A percentile compares a stretch with the other conserved stretches of the same genome.
Evolutionary conservation across 129 eudicot genomes (phyloP).

Genomic region (Heracleum sosnowskyi): DNA sequence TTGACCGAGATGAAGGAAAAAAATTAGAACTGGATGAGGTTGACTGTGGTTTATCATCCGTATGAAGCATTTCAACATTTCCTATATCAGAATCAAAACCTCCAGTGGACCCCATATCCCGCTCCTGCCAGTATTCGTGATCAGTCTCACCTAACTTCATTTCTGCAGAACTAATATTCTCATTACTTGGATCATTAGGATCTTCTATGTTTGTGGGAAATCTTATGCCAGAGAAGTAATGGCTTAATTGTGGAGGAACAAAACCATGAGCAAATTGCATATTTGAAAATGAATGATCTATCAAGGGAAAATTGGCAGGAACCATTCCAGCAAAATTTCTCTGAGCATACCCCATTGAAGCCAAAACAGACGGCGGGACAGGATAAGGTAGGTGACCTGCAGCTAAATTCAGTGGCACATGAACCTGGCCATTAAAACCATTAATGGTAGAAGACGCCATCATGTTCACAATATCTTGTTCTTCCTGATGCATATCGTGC

Average conservation of each 20-base stretch:
- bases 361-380: slow-evolving; percentile 51
- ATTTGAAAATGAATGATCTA: slow-evolving; percentile 51
- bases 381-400: slow-evolving; percentile 61
- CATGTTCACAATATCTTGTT: slow-evolving; percentile 82
- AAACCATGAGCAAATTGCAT: slow-evolving; percentile 77
- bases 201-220: slow-evolving; percentile 39
- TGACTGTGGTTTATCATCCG: slow-evolving; percentile 43
- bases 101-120: slow-evolving; percentile 30
- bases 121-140: slow-evolving; percentile 58
- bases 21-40: slow-evolving; percentile 33
- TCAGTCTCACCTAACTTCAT: slow-evolving; percentile 35
- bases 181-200: slow-evolving; percentile 32
- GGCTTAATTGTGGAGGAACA: slow-evolving; percentile 54
- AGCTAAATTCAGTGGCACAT: slow-evolving; percentile 46
- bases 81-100: slow-evolving; percentile 40
- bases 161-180: slow-evolving; percentile 29
- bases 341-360: slow-evolving; percentile 67
- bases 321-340: slow-evolving; percentile 52
- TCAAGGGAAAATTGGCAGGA: slow-evolving; percentile 55
- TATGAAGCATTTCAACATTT: slow-evolving; percentile 29
- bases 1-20: slow-evolving; percentile 48
- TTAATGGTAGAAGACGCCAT: slow-evolving; percentile 70
- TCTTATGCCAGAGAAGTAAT: slow-evolving; percentile 50
- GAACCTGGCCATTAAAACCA: slow-evolving; percentile 59
- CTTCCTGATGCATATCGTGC: slow-evolving; percentile 64